Conservation (phyloP, 345 rosid species). For the Citrus sp. region DNA sequence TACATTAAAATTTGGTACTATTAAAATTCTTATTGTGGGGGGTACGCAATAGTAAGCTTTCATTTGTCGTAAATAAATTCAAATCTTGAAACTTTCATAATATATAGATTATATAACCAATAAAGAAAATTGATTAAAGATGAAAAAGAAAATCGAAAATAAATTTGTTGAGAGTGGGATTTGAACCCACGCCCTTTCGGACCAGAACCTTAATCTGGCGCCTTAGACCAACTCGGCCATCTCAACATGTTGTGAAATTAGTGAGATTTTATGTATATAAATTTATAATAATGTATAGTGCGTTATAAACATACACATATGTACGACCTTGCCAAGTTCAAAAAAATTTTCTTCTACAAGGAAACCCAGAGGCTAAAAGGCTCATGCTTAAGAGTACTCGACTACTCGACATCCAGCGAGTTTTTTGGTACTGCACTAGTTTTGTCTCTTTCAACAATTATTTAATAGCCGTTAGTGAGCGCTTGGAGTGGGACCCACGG, state of each 20-base stretch:
- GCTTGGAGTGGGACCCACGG: background rate
- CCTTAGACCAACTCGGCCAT: constrained; percentile 99
- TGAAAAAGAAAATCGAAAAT: too few species aligned
- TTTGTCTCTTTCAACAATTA: background rate
- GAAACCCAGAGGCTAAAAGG: background rate
- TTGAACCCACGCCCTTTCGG: constrained; percentile 99
- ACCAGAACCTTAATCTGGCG: constrained; percentile 99
- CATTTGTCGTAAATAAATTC: too few species aligned
- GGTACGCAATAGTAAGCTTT: too few species aligned
- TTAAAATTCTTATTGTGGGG: too few species aligned
- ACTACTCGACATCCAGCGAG: background rate
- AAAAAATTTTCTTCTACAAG: background rate
- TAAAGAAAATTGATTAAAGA: too few species aligned
- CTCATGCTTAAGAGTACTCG: background rate
- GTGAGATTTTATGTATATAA: too few species aligned
- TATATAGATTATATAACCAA: too few species aligned
- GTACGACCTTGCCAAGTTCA: background rate
- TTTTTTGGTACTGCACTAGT: background rate
- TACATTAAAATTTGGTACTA: too few species aligned
- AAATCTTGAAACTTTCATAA: too few species aligned
- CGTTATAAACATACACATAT: too few species aligned
- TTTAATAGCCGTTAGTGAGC: background rate
- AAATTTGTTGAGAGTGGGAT: constrained; percentile 18
- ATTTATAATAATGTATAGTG: too few species aligned
- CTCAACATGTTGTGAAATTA: constrained; percentile 28